A percentile compares a stretch with the other conserved stretches of the same genome.
phyloP scores from a whole-genome alignment of 805 yeast genomes.

The Kazachstania viticola region DNA sequence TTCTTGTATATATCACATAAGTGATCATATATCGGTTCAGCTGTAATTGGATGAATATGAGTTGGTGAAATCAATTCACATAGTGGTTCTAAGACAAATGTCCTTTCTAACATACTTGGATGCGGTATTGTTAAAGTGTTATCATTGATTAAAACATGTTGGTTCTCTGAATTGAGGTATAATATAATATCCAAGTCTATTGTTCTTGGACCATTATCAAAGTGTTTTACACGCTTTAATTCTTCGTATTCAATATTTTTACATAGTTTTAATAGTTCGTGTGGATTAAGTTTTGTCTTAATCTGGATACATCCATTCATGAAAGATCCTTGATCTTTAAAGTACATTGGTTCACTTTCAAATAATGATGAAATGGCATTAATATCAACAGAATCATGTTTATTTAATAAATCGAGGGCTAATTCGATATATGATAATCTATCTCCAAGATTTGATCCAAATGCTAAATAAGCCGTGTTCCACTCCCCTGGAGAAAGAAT shows the following conservation, averaged over 20 bases:
- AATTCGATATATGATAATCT: slow-evolving; percentile 46
- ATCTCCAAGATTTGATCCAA: slow-evolving; percentile 82
- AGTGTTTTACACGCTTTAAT: slow-evolving; percentile 57
- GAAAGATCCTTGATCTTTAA: slow-evolving; percentile 66
- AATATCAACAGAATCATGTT: slow-evolving; percentile 34
- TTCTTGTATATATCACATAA: slow-evolving; percentile 39
- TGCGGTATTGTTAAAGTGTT: slow-evolving; percentile 71
- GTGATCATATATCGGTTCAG: slow-evolving; percentile 67
- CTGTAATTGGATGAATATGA: slow-evolving; percentile 70
- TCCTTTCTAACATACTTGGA: slow-evolving; percentile 73
- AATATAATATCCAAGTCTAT: slow-evolving; percentile 83
- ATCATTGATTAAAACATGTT: slow-evolving; percentile 37
- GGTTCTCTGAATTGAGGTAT: slow-evolving; percentile 31
- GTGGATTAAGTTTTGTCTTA: slow-evolving; percentile 52
- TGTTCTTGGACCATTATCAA: slow-evolving; percentile 86
- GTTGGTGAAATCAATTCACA: slow-evolving; percentile 67
- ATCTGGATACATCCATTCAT: slow-evolving; percentile 72
- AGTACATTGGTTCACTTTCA: slow-evolving; percentile 89
- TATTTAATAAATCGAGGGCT: slow-evolving; percentile 37
- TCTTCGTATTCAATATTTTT: slow-evolving; percentile 71
- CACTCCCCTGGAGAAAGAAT: slow-evolving; percentile 3
- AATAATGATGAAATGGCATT: slow-evolving; percentile 64
- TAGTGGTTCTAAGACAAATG: slow-evolving; percentile 82
- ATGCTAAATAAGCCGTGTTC: slow-evolving; percentile 56
- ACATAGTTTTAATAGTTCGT: slow-evolving; percentile 44